Evolutionary conservation across 805 yeast genomes (phyloP).

Genomic region (Candida ortonii): DNA sequence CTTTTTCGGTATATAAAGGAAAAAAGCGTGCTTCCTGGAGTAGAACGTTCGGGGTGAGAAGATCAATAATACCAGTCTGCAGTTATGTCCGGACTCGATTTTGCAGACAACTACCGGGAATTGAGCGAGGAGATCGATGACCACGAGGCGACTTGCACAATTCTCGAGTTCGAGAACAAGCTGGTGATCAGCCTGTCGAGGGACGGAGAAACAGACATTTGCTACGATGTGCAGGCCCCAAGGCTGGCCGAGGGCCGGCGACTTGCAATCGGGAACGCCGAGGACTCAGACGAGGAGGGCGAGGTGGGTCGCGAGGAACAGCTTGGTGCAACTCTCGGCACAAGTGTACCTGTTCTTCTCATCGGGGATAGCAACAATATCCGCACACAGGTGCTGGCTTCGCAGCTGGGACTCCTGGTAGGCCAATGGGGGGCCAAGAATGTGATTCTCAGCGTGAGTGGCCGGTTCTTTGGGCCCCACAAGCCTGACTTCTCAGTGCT

Average conservation of each 20-base stretch:
- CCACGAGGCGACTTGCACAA: conserved; percentile 22
- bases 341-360: conserved; percentile 31
- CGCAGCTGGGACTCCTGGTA: conserved; percentile 47
- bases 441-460: conserved; percentile 44
- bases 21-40: no score
- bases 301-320: conserved; percentile 23
- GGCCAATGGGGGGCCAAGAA: conserved; percentile 35
- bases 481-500: conserved; percentile 39
- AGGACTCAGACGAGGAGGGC: conserved; percentile 11
- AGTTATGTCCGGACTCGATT: conserved; percentile 6
- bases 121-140: conserved; percentile 6
- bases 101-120: conserved; percentile 13
- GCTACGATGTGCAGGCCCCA: conserved; percentile 42
- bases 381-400: conserved; percentile 45
- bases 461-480: conserved; percentile 41
- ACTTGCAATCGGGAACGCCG: conserved; percentile 13
- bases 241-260: conserved; percentile 14
- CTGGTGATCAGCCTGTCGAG: conserved; percentile 38
- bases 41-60: no score
- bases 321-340: conserved; percentile 8
- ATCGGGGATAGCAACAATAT: conserved; percentile 45
- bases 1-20: no score
- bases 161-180: conserved; percentile 38
- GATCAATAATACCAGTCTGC: no score
- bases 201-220: conserved; percentile 47